phyloP scores from a whole-genome alignment of 2,329 filamentous ascomycete genomes.

The Talaromyces marneffei region DNA sequence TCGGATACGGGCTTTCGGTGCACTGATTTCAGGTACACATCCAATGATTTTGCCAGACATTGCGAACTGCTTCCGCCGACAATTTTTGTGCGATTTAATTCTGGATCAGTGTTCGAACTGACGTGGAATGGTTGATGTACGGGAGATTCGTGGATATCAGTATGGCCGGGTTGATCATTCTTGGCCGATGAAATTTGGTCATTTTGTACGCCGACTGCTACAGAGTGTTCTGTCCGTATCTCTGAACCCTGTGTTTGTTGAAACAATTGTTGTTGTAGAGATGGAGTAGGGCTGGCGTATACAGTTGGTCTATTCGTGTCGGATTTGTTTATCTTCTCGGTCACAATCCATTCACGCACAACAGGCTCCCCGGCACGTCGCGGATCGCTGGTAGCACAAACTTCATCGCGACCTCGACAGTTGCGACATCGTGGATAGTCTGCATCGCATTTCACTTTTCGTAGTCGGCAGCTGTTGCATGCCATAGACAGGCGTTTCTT shows the following conservation, averaged over 20 bases:
- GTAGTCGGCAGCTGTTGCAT: constrained; percentile 24
- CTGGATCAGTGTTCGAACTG: constrained; percentile 7
- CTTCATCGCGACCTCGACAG: constrained; percentile 20
- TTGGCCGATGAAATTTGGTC: not conserved
- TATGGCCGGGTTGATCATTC: not conserved
- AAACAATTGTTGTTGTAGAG: constrained; percentile 6
- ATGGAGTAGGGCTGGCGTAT: constrained; percentile 4
- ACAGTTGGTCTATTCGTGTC: not conserved
- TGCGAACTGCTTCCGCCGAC: constrained; percentile 10
- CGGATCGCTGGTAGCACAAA: constrained; percentile 22
- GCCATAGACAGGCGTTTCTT: constrained; percentile 20
- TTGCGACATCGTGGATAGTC: constrained; percentile 26
- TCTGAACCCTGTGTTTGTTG: not conserved
- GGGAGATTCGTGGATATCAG: constrained; percentile 3
- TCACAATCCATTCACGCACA: constrained; percentile 12
- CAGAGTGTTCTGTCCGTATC: not conserved
- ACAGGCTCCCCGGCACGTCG: constrained; percentile 18
- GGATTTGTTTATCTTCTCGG: constrained; percentile 5
- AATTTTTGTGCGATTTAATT: constrained; percentile 9
- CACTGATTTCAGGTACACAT: constrained; percentile 8
- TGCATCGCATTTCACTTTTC: constrained; percentile 26
- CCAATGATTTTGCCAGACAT: constrained; percentile 9
- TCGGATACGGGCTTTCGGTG: constrained; percentile 6
- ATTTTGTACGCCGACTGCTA: not conserved
- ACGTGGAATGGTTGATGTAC: constrained; percentile 13